Conservation (phyloP, 345 rosid genomes). For the Psidium friedrichsthalianum region DNA sequence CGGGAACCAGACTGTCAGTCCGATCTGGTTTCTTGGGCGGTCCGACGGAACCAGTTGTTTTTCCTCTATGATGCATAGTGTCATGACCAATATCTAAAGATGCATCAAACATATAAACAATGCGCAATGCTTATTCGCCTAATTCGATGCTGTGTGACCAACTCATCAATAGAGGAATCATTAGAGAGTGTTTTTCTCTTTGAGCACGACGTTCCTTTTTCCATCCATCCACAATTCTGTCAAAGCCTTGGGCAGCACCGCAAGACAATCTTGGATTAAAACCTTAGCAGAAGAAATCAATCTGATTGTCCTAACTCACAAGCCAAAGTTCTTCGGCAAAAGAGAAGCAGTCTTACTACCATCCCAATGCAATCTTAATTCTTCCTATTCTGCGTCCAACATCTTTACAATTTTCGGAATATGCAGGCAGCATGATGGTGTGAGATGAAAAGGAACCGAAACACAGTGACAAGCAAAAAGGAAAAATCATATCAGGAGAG, state of each 20-base stretch:
- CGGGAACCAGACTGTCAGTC: too few species aligned
- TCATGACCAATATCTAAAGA: too few species aligned
- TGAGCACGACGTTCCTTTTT: neutral
- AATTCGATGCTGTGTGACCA: too few species aligned
- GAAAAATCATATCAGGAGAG: neutral
- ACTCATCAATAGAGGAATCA: too few species aligned
- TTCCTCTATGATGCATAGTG: too few species aligned
- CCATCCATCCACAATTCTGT: neutral
- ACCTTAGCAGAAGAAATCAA: neutral
- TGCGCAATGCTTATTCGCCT: too few species aligned
- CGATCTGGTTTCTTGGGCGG: too few species aligned
- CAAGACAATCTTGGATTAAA: neutral
- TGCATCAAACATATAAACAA: too few species aligned
- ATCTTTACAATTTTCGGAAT: neutral
- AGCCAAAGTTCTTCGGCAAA: neutral
- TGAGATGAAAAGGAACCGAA: neutral
- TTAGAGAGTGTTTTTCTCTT: neutral
- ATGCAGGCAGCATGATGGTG: neutral
- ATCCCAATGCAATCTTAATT: neutral
- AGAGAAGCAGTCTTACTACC: neutral
- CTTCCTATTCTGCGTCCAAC: neutral
- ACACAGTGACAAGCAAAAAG: neutral
- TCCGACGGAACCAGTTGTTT: too few species aligned
- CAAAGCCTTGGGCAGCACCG: neutral
- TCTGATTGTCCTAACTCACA: fast-evolving